Evolutionary conservation across 352 stramenopile species (phyloP).

Genomic region (Aphanomyces invadans): DNA sequence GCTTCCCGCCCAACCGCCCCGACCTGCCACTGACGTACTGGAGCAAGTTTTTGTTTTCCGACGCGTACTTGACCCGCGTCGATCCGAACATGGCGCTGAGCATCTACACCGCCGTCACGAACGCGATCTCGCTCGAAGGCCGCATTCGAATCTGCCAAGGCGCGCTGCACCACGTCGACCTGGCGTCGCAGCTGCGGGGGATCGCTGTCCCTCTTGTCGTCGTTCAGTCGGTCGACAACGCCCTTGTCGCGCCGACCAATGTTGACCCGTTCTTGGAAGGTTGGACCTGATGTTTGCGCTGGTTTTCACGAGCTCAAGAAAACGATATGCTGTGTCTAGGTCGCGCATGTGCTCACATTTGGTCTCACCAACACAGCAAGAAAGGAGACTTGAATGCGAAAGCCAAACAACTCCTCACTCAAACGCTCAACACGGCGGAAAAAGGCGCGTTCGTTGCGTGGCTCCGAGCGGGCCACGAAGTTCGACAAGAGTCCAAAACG

Average conservation of each 20-base stretch:
- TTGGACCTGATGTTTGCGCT: slow-evolving; percentile 33
- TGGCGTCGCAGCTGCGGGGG: slow-evolving; percentile 41
- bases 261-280: slow-evolving; percentile 86
- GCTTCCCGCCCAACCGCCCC: slow-evolving; percentile 61
- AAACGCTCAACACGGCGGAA: slow-evolving; percentile 36
- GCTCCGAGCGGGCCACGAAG: slow-evolving; percentile 80
- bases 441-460: slow-evolving; percentile 83
- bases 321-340: too few species aligned
- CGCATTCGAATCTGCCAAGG: slow-evolving; percentile 73
- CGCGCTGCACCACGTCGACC: slow-evolving; percentile 66
- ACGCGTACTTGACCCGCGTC: slow-evolving; percentile 77
- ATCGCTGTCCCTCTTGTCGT: slow-evolving; percentile 73
- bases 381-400: slow-evolving; percentile 42
- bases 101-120: slow-evolving; percentile 90
- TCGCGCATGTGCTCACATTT: slow-evolving; percentile 35
- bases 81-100: slow-evolving; percentile 85
- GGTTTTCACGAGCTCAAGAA: not conserved
- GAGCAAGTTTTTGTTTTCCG: slow-evolving; percentile 88
- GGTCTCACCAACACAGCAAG: slow-evolving; percentile 63
- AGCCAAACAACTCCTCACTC: slow-evolving; percentile 42
- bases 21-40: slow-evolving; percentile 87
- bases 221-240: slow-evolving; percentile 85
- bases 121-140: slow-evolving; percentile 85
- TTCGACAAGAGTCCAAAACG: slow-evolving; percentile 81
- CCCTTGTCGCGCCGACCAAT: slow-evolving; percentile 79